Evolutionary conservation across 441 rosid species (phyloP).

Genomic region (Euphorbia corollata): DNA sequence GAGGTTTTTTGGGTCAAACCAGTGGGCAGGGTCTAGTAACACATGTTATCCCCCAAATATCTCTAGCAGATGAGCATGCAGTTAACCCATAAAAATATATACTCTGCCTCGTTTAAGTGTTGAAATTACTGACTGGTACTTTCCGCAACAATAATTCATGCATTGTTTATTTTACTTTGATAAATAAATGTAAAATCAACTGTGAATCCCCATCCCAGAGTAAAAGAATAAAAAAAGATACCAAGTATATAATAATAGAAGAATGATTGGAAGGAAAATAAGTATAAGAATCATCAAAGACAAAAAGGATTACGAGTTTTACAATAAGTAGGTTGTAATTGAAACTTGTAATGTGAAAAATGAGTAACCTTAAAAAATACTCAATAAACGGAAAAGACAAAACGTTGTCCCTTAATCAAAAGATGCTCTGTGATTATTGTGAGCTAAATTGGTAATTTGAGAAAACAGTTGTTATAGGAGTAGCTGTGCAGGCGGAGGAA

Average conservation of each 20-base stretch:
- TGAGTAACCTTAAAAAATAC: constrained; percentile 13
- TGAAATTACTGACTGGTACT: no score
- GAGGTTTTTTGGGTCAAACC: no score
- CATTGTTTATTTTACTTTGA: no score
- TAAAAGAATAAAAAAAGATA: background rate
- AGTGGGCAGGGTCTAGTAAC: no score
- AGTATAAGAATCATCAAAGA: background rate
- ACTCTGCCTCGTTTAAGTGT: no score
- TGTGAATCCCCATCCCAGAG: no score
- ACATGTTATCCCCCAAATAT: no score
- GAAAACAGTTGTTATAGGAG: background rate
- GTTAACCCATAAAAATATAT: no score
- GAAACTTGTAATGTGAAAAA: background rate
- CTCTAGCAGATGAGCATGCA: no score
- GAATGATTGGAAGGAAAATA: background rate
- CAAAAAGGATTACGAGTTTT: constrained; percentile 5
- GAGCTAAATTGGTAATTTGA: background rate
- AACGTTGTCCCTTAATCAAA: background rate
- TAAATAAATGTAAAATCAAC: no score
- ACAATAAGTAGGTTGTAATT: background rate
- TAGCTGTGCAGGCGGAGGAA: constrained; percentile 21
- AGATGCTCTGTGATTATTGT: constrained; percentile 2
- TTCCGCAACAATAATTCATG: no score
- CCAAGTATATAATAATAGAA: background rate
- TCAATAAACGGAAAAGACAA: background rate